These are phyloP conservation scores for Isabelozyma heimii DNA, from an alignment of 805 yeast genomes.

Conservation along the genomic window DNA sequence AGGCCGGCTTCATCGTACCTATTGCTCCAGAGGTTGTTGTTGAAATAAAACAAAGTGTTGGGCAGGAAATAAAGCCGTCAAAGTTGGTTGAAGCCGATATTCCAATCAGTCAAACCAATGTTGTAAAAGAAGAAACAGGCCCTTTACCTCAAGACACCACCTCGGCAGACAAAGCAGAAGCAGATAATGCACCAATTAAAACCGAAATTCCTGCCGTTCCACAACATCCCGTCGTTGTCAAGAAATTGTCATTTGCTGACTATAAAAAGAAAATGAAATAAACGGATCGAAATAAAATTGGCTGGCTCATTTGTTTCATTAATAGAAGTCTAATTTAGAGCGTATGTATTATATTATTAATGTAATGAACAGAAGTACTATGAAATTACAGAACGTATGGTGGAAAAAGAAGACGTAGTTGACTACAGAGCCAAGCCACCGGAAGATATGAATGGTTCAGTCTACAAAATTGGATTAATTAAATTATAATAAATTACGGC, in stretches of 20 bases:
- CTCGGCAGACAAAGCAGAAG: conserved; percentile 5
- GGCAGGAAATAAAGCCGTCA: conserved; percentile 21
- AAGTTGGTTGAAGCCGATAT: not conserved
- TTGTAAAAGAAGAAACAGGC: not conserved
- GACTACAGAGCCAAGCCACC: no score
- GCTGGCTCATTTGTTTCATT: not conserved
- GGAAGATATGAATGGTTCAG: no score
- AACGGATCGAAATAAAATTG: not conserved
- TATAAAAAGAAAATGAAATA: conserved; percentile 58
- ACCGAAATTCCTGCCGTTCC: not conserved
- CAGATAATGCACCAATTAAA: not conserved
- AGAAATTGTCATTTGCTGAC: conserved; percentile 73
- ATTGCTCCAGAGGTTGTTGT: conserved; percentile 21
- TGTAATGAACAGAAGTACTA: no score
- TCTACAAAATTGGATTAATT: no score
- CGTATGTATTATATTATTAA: no score
- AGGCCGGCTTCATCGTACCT: conserved; percentile 15
- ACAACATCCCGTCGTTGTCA: conserved; percentile 12
- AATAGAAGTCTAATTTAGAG: no score
- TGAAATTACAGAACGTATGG: no score
- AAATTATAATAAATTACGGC: no score
- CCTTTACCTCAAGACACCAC: not conserved
- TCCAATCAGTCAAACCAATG: not conserved
- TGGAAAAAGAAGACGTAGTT: no score
- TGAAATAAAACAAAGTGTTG: conserved; percentile 18